Percentiles rank a stretch among this genome's conserved stretches.
phyloP scores from a whole-genome alignment of 2,329 filamentous ascomycete genomes.

The Colletotrichum siamense region DNA sequence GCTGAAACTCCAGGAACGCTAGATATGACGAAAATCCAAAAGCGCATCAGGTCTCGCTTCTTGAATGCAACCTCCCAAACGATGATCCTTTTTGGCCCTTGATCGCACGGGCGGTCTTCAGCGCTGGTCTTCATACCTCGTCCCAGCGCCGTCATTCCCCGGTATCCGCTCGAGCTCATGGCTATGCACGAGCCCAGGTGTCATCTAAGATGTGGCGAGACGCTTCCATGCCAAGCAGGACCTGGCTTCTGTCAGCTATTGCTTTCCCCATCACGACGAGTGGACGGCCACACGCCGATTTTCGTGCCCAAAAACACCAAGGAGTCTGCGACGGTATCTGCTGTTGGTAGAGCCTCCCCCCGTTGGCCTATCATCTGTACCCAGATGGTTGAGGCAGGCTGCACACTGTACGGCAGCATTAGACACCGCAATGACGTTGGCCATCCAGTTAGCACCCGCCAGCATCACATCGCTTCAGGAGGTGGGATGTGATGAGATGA shows the following conservation, averaged over 20 bases:
- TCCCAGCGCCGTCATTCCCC: conserved; percentile 2
- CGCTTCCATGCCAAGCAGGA: background rate
- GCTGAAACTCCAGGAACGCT: background rate
- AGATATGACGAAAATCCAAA: background rate
- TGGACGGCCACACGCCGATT: background rate
- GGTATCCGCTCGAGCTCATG: background rate
- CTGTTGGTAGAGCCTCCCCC: background rate
- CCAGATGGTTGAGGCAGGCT: background rate
- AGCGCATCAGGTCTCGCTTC: background rate
- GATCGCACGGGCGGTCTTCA: conserved; percentile 5
- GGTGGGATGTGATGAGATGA: background rate
- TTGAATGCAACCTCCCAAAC: background rate
- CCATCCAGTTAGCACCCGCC: background rate
- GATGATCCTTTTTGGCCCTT: background rate
- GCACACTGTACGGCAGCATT: background rate
- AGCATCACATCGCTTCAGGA: background rate
- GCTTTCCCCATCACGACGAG: background rate
- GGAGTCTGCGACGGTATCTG: background rate
- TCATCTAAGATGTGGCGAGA: background rate
- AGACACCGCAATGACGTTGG: background rate
- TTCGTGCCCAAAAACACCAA: background rate
- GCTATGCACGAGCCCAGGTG: background rate
- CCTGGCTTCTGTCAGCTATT: background rate
- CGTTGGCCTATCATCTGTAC: background rate
- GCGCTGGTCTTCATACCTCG: background rate